Conservation (phyloP, 176 grass and related monocot species). For the Phyllostachys edulis region DNA sequence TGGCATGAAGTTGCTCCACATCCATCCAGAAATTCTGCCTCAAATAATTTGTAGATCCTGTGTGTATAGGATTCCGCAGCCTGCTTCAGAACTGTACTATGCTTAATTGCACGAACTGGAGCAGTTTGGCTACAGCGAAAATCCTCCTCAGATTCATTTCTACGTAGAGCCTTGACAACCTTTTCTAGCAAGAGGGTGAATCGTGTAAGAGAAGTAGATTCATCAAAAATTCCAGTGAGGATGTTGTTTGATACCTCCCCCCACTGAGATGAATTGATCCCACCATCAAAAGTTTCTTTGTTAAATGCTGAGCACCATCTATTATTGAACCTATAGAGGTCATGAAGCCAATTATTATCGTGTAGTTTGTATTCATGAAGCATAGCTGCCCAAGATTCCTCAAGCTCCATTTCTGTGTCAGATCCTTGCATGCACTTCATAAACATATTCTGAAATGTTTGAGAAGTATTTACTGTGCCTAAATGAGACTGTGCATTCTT, state of each 20-base stretch:
- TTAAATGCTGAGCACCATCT: constrained; percentile 85
- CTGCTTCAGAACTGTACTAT: constrained; percentile 79
- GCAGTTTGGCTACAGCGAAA: constrained; percentile 80
- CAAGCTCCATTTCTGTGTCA: constrained; percentile 63
- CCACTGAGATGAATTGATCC: constrained; percentile 77
- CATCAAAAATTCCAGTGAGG: constrained; percentile 72
- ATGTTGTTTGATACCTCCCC: constrained; percentile 71
- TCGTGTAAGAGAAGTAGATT: constrained; percentile 67
- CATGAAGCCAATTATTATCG: constrained; percentile 63
- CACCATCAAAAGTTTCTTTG: constrained; percentile 80
- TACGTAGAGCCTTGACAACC: constrained; percentile 57
- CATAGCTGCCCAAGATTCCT: constrained; percentile 64
- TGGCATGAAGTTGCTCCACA: constrained; percentile 75
- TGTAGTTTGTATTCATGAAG: constrained; percentile 55
- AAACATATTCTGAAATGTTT: constrained; percentile 73
- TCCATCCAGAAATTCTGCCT: constrained; percentile 76
- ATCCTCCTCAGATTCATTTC: constrained; percentile 81
- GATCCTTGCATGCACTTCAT: constrained; percentile 71
- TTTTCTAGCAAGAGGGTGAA: constrained; percentile 74
- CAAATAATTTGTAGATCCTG: constrained; percentile 84
- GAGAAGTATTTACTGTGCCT: constrained; percentile 63
- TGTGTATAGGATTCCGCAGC: constrained; percentile 70
- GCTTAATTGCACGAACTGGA: constrained; percentile 77
- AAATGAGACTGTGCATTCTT: constrained; percentile 71
- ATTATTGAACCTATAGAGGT: constrained; percentile 54